Percentiles rank a stretch among this genome's conserved stretches.
Evolutionary conservation across 345 rosid species (phyloP).

Genomic region (Citrus inodora): DNA sequence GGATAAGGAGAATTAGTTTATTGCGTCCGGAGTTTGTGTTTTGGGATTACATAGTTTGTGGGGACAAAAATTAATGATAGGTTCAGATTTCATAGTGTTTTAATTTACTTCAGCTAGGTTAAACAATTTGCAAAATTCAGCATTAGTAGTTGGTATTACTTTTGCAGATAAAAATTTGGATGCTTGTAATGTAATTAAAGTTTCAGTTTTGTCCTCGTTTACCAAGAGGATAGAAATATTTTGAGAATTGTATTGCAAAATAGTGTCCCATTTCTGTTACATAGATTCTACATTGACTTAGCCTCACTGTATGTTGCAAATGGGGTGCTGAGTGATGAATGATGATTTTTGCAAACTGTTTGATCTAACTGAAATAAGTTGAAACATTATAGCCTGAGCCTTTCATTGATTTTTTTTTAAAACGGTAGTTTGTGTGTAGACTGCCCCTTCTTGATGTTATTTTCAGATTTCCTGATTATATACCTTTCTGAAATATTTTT

Average conservation of each 20-base stretch:
- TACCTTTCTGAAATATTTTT: no score
- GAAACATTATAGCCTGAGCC: neutral
- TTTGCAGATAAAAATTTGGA: neutral
- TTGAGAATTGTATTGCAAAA: neutral
- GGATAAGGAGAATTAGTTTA: neutral
- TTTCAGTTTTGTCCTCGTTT: neutral
- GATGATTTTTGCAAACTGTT: no score
- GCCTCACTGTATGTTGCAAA: neutral
- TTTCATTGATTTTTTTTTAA: no score
- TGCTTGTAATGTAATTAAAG: neutral
- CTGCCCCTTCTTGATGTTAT: neutral
- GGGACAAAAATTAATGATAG: neutral
- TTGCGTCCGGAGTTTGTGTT: neutral
- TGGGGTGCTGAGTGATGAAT: neutral
- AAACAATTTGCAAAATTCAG: neutral
- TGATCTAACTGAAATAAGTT: neutral
- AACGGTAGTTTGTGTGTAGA: no score
- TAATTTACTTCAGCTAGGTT: neutral
- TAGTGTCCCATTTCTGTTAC: neutral
- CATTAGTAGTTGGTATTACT: neutral
- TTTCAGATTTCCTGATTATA: neutral
- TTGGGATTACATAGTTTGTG: neutral
- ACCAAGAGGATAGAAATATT: neutral
- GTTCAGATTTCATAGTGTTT: no score
- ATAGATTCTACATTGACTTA: no score